phyloP scores from a whole-genome alignment of 2,329 filamentous ascomycete species.

The Phialemoniopsis sp. region DNA sequence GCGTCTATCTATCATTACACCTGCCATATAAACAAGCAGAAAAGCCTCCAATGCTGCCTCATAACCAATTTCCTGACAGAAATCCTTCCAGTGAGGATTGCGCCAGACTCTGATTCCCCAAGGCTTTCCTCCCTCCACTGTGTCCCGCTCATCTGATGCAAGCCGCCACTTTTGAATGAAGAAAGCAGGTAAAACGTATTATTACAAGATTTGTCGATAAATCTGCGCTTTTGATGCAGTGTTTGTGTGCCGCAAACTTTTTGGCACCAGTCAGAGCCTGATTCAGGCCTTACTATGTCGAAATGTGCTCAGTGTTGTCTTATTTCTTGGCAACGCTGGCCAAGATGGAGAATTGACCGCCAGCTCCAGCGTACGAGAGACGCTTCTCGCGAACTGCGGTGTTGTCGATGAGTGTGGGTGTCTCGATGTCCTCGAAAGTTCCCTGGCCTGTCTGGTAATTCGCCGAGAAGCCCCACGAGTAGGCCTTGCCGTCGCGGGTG shows the following conservation, averaged over 20 bases:
- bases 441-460: conserved; percentile 80
- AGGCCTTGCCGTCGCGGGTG: conserved; percentile 64
- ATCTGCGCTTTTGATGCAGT: background rate
- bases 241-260: background rate
- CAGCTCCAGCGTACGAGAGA: conserved; percentile 76
- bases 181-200: too few relatives aligned
- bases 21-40: too few relatives aligned
- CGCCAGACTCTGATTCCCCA: too few relatives aligned
- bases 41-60: too few relatives aligned
- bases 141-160: too few relatives aligned
- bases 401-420: conserved; percentile 79
- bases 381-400: conserved; percentile 72
- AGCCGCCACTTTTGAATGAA: too few relatives aligned
- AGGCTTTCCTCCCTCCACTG: too few relatives aligned
- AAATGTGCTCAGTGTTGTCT: background rate
- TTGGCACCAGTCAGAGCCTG: background rate
- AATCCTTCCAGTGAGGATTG: too few relatives aligned
- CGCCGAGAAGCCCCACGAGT: conserved; percentile 75
- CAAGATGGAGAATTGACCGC: conserved; percentile 77
- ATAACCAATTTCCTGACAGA: too few relatives aligned
- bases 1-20: too few relatives aligned
- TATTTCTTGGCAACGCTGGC: conserved; percentile 33
- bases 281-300: background rate
- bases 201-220: too few relatives aligned
- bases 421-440: conserved; percentile 72